Evolutionary conservation across 306 rosid genomes (phyloP), one percentile per base, ranked within the genome.

Genomic region (Gastrolobium villosum): DNA sequence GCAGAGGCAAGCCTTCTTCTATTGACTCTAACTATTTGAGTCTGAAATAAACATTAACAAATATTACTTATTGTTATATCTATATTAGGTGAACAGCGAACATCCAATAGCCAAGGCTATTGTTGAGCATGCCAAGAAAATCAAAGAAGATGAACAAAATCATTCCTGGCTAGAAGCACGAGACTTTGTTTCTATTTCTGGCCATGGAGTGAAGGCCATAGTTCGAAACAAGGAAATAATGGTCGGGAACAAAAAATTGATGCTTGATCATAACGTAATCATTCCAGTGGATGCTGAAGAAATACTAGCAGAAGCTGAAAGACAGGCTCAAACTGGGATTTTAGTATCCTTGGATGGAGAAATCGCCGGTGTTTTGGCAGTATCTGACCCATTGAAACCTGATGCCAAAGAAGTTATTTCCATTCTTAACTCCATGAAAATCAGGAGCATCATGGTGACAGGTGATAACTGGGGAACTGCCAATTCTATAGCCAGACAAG

Each of bases 381-480:
- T 93, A 62, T 89, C 98, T 31, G 98, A 93, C 66, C 92, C 98
- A 1, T 37, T 93, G 83, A 93, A 93, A 83, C 91, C 97, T 6
- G 75, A 87, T 67, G 89, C 97, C 40, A 60, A 41, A 79, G 87
- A 93, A 84, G 87, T 88, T 10, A 72, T 93, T 66, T 87, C 97
- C n/a, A 88, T 93, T 71, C 92, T 93, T 2, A 93, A 82, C 49
- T 84, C 93, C 31, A 93, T 93, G 98, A 83, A 88, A 54, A 84
- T 91, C 31, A 79, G 54, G 81, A 88, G 93, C 85, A 87, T 93
- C 61, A 87, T 93, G 93, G 91, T 91, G 63, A 93, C 98, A 3
- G 98, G 98, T 45, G 97, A 93, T 85, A 93, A 91, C 8, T 89
- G 93, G 97, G 98, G 98, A 8, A 93, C 98, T 14, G 98, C 97